Conservation (phyloP, 78 protist species). For the Monocercomonoides exilis region DNA sequence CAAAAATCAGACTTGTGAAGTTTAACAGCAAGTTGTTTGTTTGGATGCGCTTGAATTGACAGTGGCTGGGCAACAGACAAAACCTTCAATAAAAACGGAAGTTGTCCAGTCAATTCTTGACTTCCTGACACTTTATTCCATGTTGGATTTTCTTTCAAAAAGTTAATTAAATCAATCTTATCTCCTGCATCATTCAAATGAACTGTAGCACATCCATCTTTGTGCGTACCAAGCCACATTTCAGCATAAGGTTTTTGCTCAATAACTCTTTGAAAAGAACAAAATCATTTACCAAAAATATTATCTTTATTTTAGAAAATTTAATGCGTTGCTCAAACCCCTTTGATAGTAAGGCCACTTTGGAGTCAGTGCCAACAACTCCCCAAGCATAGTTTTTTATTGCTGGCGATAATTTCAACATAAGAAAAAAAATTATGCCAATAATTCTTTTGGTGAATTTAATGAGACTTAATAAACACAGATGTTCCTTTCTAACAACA, state of each 20-base stretch:
- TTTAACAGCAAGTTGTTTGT: conserved; percentile 60
- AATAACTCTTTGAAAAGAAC: background rate
- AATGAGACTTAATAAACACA: too few relatives aligned
- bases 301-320: background rate
- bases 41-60: conserved; percentile 90
- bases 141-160: background rate
- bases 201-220: conserved; percentile 55
- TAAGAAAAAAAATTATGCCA: background rate
- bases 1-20: conserved; percentile 51
- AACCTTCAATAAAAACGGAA: conserved; percentile 88
- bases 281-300: background rate
- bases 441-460: too few relatives aligned
- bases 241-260: conserved; percentile 68
- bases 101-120: conserved; percentile 1
- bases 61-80: conserved; percentile 72
- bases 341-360: conserved; percentile 51
- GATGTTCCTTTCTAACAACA: too few relatives aligned
- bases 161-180: background rate
- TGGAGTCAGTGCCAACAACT: conserved; percentile 42
- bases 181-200: background rate
- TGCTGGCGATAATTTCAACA: background rate
- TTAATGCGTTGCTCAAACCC: background rate
- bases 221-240: conserved; percentile 96
- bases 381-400: conserved; percentile 84
- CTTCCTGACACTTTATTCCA: background rate